These are phyloP conservation scores for Claviceps sp. DNA, from an alignment of 2,329 filamentous ascomycete species.

Conservation along the genomic window DNA sequence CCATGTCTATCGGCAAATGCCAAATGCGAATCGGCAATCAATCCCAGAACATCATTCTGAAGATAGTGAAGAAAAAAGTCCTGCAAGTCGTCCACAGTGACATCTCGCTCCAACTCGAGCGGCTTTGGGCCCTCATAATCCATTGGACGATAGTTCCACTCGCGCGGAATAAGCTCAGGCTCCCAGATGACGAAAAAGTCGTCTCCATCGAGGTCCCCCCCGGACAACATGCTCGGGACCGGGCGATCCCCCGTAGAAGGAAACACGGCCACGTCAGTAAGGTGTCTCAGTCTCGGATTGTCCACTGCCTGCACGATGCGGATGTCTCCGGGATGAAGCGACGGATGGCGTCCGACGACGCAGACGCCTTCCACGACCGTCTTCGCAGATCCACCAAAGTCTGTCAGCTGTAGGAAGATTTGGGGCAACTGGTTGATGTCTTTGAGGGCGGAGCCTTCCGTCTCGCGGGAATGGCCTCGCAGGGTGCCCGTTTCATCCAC, in stretches of 20 bases:
- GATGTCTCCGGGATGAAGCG: constrained; percentile 83
- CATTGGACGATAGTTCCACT: constrained; percentile 69
- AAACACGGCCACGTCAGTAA: constrained; percentile 79
- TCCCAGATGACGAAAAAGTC: constrained; percentile 97
- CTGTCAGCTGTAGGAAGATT: constrained; percentile 75
- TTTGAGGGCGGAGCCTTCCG: constrained; percentile 25
- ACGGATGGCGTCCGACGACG: constrained; percentile 81
- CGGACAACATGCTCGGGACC: constrained; percentile 86
- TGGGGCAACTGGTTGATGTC: constrained; percentile 53
- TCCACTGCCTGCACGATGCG: constrained; percentile 78
- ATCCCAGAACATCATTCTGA: constrained; percentile 71
- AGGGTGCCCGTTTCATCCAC: constrained; percentile 73
- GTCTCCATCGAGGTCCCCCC: constrained; percentile 89
- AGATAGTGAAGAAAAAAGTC: constrained; percentile 86
- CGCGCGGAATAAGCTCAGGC: constrained; percentile 49
- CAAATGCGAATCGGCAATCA: constrained; percentile 72
- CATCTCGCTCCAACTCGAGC: constrained; percentile 41
- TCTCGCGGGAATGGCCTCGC: constrained; percentile 51
- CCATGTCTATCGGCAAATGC: constrained; percentile 60
- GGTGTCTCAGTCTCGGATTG: constrained; percentile 54
- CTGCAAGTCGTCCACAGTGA: constrained; percentile 60
- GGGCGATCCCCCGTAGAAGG: constrained; percentile 73
- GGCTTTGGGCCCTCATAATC: constrained; percentile 51
- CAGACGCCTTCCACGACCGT: constrained; percentile 64
- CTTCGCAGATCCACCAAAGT: constrained; percentile 36